Evolutionary conservation across 2,329 filamentous ascomycete species (phyloP).

Genomic region (Sclerotinia minor): DNA sequence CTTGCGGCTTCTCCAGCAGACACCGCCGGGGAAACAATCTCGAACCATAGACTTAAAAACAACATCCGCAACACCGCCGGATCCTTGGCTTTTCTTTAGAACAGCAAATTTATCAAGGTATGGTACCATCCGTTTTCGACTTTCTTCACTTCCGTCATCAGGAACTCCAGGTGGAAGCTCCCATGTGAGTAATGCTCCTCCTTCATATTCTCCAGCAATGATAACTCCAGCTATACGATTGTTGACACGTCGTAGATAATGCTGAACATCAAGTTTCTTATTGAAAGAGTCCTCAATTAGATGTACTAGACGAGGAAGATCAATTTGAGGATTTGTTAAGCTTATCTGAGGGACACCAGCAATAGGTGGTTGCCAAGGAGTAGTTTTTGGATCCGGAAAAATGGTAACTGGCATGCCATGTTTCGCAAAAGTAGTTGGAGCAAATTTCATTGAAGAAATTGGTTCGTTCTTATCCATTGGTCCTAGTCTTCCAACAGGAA

Average conservation of each 20-base stretch:
- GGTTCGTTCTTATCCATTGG: slow-evolving; percentile 26
- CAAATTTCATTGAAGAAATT: slow-evolving; percentile 43
- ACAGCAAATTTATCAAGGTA: slow-evolving; percentile 99
- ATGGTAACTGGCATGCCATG: slow-evolving; percentile 86
- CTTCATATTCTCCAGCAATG: slow-evolving; percentile 94
- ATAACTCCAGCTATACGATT: slow-evolving; percentile 86
- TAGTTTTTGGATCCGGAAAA: slow-evolving; percentile 66
- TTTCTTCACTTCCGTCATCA: slow-evolving; percentile 54
- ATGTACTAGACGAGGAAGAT: slow-evolving; percentile 77
- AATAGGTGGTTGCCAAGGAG: slow-evolving; percentile 67
- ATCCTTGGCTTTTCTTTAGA: slow-evolving; percentile 81
- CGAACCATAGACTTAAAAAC: slow-evolving; percentile 96
- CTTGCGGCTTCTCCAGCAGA: slow-evolving; percentile 79
- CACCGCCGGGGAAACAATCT: slow-evolving; percentile 81
- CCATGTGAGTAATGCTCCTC: slow-evolving; percentile 93
- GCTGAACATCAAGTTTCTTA: slow-evolving; percentile 75
- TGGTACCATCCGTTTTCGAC: slow-evolving; percentile 69
- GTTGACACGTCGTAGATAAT: slow-evolving; percentile 81
- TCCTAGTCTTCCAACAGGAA: slow-evolving; percentile 68
- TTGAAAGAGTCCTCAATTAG: slow-evolving; percentile 94
- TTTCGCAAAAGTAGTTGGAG: slow-evolving; percentile 79
- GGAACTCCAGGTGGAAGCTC: slow-evolving; percentile 67
- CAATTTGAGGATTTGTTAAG: slow-evolving; percentile 77
- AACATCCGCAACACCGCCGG: slow-evolving; percentile 89
- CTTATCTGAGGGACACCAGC: slow-evolving; percentile 61